phyloP scores from a whole-genome alignment of 1,139 yeast genomes.

The Candida labiduridarum region DNA sequence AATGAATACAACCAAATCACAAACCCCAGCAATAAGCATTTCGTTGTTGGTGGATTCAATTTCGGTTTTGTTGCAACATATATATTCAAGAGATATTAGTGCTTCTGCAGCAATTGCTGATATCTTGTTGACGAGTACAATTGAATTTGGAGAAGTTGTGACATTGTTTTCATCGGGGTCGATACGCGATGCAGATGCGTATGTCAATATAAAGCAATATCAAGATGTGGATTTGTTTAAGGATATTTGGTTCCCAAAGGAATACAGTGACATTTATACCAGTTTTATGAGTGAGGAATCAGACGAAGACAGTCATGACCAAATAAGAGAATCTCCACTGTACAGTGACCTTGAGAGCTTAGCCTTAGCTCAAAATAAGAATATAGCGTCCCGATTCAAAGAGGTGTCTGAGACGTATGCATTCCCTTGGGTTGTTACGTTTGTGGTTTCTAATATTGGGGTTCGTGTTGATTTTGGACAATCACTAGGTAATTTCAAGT shows the following conservation, averaged over 20 bases:
- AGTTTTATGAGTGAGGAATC: conserved; percentile 1
- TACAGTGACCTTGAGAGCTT: conserved; percentile 14
- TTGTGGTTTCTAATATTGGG: conserved; percentile 54
- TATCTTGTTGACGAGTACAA: conserved; percentile 42
- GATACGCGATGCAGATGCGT: conserved; percentile 59
- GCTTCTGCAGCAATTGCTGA: conserved; percentile 67
- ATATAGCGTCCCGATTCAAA: conserved; percentile 54
- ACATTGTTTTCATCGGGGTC: conserved; percentile 54
- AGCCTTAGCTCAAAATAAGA: conserved; percentile 34
- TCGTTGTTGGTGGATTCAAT: conserved; percentile 52
- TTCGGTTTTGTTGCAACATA: conserved; percentile 79
- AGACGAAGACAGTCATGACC: background rate
- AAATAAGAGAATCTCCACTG: background rate
- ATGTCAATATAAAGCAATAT: conserved; percentile 77
- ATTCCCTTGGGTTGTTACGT: conserved; percentile 74
- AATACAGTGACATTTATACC: conserved; percentile 13
- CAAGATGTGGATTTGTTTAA: conserved; percentile 83
- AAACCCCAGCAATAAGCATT: conserved; percentile 36
- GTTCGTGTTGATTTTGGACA: conserved; percentile 80
- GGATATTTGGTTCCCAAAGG: conserved; percentile 78
- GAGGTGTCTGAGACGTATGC: conserved; percentile 67
- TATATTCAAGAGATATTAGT: conserved; percentile 86
- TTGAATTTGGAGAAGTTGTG: conserved; percentile 40
- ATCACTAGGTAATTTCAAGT: conserved; percentile 67
- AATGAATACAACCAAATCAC: conserved; percentile 47